These are phyloP conservation scores for Diaporthe ampelina DNA, from an alignment of 2,329 filamentous ascomycete species.

Conservation along the genomic window DNA sequence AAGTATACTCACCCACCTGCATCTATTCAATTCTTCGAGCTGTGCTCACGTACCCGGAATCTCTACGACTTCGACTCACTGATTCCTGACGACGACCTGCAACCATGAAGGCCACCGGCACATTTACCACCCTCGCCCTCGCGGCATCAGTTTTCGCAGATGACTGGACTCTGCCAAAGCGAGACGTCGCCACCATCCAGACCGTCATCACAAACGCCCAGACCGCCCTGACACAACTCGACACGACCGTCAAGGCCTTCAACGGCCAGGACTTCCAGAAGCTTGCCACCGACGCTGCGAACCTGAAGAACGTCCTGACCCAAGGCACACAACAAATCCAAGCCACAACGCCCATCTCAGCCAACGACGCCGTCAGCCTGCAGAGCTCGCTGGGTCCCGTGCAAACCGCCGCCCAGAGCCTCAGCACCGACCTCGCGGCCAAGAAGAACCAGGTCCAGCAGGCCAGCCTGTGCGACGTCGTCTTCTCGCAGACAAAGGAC, in stretches of 20 bases:
- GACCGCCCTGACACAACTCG: slow-evolving; percentile 47
- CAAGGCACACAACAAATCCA: slow-evolving; percentile 34
- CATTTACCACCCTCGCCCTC: slow-evolving; percentile 44
- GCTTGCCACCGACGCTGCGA: slow-evolving; percentile 45
- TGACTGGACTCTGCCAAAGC: slow-evolving; percentile 42
- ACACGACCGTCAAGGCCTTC: slow-evolving; percentile 49
- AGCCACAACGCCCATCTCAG: slow-evolving; percentile 33
- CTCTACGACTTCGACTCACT: background rate
- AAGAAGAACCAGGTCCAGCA: slow-evolving; percentile 49
- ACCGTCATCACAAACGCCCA: slow-evolving; percentile 45
- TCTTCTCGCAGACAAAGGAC: slow-evolving; percentile 45
- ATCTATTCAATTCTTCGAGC: slow-evolving; percentile 9
- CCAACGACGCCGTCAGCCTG: slow-evolving; percentile 42
- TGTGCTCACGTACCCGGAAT: background rate
- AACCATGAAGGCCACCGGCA: slow-evolving; percentile 38
- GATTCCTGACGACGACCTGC: slow-evolving; percentile 32
- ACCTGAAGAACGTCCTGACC: slow-evolving; percentile 45
- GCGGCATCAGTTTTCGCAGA: slow-evolving; percentile 44
- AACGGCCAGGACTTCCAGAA: slow-evolving; percentile 44
- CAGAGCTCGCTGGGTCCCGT: slow-evolving; percentile 43
- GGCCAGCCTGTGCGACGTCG: slow-evolving; percentile 48
- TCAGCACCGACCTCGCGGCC: slow-evolving; percentile 46
- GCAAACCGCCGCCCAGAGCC: slow-evolving; percentile 46
- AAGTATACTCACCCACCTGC: background rate
- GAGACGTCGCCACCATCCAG: slow-evolving; percentile 45